Conservation (phyloP, 306 rosid species). For the Vigna nakashimae region DNA sequence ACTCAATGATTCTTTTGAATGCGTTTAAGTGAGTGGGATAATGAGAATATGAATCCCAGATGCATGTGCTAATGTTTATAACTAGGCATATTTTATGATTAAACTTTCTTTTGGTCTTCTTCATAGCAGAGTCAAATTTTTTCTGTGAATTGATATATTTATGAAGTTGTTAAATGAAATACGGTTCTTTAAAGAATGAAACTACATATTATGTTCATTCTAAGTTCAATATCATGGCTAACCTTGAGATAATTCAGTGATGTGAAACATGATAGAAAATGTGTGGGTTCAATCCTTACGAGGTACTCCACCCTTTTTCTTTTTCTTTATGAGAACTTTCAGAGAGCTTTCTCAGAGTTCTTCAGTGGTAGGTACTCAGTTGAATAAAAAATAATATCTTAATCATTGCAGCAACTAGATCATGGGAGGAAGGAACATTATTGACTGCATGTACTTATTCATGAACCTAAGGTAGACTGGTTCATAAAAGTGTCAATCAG, state of each 20-base stretch:
- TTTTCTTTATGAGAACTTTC: slow-evolving; percentile 16
- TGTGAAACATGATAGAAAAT: slow-evolving; percentile 7
- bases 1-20: slow-evolving; percentile 36
- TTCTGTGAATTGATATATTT: neutral
- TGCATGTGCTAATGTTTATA: slow-evolving; percentile 52
- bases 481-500: slow-evolving; percentile 4
- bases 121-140: neutral
- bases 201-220: neutral
- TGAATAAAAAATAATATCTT: slow-evolving; percentile 33
- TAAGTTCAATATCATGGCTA: neutral
- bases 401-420: slow-evolving; percentile 35
- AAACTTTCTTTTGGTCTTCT: neutral
- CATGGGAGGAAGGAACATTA: slow-evolving; percentile 29
- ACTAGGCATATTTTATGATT: slow-evolving; percentile 39
- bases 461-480: slow-evolving; percentile 52
- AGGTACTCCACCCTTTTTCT: neutral
- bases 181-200: neutral
- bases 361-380: neutral
- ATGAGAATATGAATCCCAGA: slow-evolving; percentile 43
- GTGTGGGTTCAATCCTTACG: slow-evolving; percentile 16
- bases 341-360: neutral
- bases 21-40: slow-evolving; percentile 33
- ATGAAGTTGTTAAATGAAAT: neutral
- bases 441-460: slow-evolving; percentile 42
- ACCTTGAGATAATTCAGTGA: neutral